Evolutionary conservation across 768 basidiomycete species (phyloP), one percentile per base, ranked within the genome.

Genomic region (Trametes maxima): DNA sequence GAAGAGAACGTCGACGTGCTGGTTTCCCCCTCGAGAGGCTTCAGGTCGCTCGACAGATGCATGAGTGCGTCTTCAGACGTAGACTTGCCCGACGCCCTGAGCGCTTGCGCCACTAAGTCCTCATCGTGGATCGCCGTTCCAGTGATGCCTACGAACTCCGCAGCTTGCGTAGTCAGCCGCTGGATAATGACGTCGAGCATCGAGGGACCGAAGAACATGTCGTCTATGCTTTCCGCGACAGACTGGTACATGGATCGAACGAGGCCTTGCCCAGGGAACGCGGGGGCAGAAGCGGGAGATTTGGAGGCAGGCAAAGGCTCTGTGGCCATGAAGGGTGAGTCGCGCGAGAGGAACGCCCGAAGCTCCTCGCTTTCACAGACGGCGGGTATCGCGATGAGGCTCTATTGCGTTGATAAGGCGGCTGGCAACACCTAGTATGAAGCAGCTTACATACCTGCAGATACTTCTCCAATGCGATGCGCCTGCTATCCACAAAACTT

Each of bases 181-280:
- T 93, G 89, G 44, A 96, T 92, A 82, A 96, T 91, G 46, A 95
- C 89, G 71, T 98, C 95, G 45, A 98, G 76, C 93, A 97, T 95
- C 0, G 94, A 95, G 2, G 92, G 95, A 2, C 93, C 95, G 65
- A 96, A 94, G 75, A 96, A 89, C 84, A 97, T 93, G 73, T 98
- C 97, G 73, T 99, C 97, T 68, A 98, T 88, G 72, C 94, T 95
- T 64, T 93, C 92, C 5, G 96, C 85, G 47, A 99, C 92, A 24
- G 94, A 92, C 33, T 89, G 87, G 71, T 96, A 98, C 59, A 99
- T 83, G 22, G 87, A 89, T 56, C 88, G 88, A 54, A 98, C 92
- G 39, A 97, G 80, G 57, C 86, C 87, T 14, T 85, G 85, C 7
- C 89, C 88, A 19, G 88, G 85, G 67, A 89, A 87, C 0, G 79